Conservation (phyloP, 2,329 filamentous ascomycete genomes). For the Microcyclospora pomicola region DNA sequence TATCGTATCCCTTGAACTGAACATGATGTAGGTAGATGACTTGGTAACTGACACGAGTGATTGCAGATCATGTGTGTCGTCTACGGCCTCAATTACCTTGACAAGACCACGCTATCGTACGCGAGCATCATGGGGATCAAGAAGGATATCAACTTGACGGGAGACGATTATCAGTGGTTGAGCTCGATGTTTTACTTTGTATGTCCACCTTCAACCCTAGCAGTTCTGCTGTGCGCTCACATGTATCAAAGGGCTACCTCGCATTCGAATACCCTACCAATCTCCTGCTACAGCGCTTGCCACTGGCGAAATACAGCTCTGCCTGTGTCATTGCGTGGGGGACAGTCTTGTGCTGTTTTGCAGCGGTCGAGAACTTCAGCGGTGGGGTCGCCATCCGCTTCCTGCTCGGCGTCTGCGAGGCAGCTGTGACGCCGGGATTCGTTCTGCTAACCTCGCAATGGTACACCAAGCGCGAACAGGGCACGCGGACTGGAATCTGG, state of each 20-base stretch:
- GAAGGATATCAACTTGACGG: conserved; percentile 32
- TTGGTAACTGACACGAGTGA: neutral
- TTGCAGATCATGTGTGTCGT: conserved; percentile 38
- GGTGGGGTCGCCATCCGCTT: conserved; percentile 52
- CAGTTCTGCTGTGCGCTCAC: no score
- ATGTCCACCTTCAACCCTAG: no score
- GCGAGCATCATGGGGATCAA: conserved; percentile 38
- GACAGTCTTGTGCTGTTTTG: conserved; percentile 46
- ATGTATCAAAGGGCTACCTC: neutral
- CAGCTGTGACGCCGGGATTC: conserved; percentile 55
- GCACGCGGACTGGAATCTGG: conserved; percentile 49
- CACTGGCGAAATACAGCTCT: conserved; percentile 52
- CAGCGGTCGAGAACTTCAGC: conserved; percentile 45
- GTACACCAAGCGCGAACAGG: conserved; percentile 60
- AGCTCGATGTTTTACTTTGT: conserved; percentile 27
- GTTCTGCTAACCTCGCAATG: conserved; percentile 55
- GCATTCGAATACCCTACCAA: conserved; percentile 53
- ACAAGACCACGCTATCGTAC: conserved; percentile 45
- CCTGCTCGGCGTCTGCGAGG: conserved; percentile 54
- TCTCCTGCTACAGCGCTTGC: conserved; percentile 48
- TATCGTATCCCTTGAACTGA: neutral
- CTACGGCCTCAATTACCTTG: conserved; percentile 48
- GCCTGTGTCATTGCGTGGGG: conserved; percentile 54
- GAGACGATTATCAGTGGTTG: conserved; percentile 39
- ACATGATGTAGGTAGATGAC: neutral